Conservation (phyloP, 2,329 filamentous ascomycete genomes). For the Lomentospora prolificans region DNA sequence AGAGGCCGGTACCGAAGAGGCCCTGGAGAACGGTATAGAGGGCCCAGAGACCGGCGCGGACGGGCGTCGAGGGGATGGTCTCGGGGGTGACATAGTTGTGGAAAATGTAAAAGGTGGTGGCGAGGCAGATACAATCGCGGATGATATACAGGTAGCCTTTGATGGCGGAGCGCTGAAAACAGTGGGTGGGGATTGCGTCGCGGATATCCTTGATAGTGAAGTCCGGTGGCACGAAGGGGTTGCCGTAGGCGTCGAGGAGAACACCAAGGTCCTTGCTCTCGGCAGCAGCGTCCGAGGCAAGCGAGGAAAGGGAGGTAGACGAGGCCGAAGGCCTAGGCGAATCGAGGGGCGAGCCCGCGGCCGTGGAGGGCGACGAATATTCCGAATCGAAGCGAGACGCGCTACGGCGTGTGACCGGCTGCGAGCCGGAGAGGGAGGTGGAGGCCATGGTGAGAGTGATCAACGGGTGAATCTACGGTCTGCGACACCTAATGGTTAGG, state of each 20-base stretch:
- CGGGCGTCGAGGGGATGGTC: conserved; percentile 59
- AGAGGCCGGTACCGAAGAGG: conserved; percentile 56
- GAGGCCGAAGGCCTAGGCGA: conserved; percentile 59
- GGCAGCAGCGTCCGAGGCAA: conserved; percentile 53
- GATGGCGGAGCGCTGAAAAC: conserved; percentile 76
- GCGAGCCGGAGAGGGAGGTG: conserved; percentile 9
- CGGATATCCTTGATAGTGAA: conserved; percentile 97
- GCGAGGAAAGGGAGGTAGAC: conserved; percentile 83
- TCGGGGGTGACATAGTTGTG: conserved; percentile 85
- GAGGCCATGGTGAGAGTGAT: conserved; percentile 8
- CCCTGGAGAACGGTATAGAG: conserved; percentile 69
- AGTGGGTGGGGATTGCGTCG: conserved; percentile 95
- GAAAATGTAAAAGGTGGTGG: conserved; percentile 74
- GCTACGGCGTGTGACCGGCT: conserved; percentile 18
- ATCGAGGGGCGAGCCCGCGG: conserved; percentile 47
- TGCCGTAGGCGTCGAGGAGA: conserved; percentile 86
- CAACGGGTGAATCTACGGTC: background rate
- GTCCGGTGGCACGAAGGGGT: conserved; percentile 86
- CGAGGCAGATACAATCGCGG: conserved; percentile 66
- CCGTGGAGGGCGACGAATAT: conserved; percentile 20
- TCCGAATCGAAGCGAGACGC: conserved; percentile 21
- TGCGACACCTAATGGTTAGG: background rate
- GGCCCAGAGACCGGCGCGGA: conserved; percentile 55
- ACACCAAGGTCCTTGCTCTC: conserved; percentile 43
- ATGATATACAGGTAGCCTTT: conserved; percentile 73